Conservation (phyloP, 768 basidiomycete genomes). For the Chalciporus sphaerocephalus region DNA sequence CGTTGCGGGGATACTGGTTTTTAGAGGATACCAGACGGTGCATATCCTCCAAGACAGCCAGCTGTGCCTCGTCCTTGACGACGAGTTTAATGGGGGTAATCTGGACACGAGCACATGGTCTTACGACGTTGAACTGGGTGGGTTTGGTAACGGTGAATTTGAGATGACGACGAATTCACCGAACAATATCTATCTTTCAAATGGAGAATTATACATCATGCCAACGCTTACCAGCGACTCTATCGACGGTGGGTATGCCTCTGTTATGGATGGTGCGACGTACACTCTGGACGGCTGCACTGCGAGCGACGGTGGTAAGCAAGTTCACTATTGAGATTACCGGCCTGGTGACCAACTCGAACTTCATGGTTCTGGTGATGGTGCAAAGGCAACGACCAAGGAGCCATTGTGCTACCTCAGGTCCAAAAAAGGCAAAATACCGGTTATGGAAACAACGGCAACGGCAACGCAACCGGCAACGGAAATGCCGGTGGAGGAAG, state of each 20-base stretch:
- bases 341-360: background rate
- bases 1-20: constrained; percentile 42
- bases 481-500: background rate
- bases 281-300: constrained; percentile 39
- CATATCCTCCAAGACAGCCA: constrained; percentile 32
- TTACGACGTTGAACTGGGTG: constrained; percentile 49
- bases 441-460: constrained; percentile 7
- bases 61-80: constrained; percentile 45
- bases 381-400: constrained; percentile 13
- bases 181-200: constrained; percentile 42
- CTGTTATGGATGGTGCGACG: constrained; percentile 38
- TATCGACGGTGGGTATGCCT: constrained; percentile 32
- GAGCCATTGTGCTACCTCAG: constrained; percentile 20
- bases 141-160: constrained; percentile 56
- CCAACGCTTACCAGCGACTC: constrained; percentile 54
- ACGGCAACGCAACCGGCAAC: constrained; percentile 3
- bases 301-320: constrained; percentile 6
- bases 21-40: constrained; percentile 40
- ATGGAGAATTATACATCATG: constrained; percentile 54
- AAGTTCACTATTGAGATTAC: background rate
- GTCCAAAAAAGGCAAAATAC: constrained; percentile 28
- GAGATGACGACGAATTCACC: constrained; percentile 46
- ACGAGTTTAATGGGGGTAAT: constrained; percentile 40
- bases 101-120: constrained; percentile 45
- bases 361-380: too few species aligned